Percentiles rank a stretch among this genome's conserved stretches.
Evolutionary conservation across 2,329 filamentous ascomycete genomes (phyloP).

Genomic region (Alternaria hordeiaustralica): DNA sequence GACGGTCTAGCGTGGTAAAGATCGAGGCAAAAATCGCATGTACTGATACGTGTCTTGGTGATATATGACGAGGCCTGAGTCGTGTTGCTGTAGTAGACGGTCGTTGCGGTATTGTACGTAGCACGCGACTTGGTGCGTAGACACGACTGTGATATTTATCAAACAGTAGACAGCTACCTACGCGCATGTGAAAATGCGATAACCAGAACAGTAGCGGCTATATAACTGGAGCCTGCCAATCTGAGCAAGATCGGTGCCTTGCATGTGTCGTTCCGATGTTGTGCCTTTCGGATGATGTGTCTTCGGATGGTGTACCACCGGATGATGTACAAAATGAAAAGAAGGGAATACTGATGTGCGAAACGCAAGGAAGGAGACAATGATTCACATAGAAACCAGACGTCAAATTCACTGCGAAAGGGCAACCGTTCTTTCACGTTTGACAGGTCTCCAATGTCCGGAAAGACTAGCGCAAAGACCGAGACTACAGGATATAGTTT

Average conservation of each 20-base stretch:
- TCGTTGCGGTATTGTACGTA: neutral
- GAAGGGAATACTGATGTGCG: neutral
- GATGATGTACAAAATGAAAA: neutral
- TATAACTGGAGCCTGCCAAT: neutral
- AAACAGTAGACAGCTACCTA: neutral
- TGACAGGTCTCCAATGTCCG: neutral
- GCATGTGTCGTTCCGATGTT: neutral
- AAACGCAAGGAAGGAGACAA: no score
- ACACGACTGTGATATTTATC: neutral
- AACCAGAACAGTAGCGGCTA: neutral
- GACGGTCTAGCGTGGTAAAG: neutral
- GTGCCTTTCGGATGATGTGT: neutral
- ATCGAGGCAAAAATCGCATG: conserved; percentile 2
- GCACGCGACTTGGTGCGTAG: neutral
- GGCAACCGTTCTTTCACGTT: neutral
- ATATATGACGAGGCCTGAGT: neutral
- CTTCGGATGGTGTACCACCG: neutral
- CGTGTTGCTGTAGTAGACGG: neutral
- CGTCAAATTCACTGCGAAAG: neutral
- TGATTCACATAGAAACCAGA: neutral
- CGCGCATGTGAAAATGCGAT: neutral
- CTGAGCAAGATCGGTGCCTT: neutral
- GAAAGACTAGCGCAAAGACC: neutral
- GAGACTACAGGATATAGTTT: neutral
- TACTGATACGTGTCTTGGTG: neutral